Evolutionary conservation across 495 filamentous ascomycete genomes (phyloP), one percentile per base, ranked within the genome.

Genomic region (Hyaloscypha hepaticicola): DNA sequence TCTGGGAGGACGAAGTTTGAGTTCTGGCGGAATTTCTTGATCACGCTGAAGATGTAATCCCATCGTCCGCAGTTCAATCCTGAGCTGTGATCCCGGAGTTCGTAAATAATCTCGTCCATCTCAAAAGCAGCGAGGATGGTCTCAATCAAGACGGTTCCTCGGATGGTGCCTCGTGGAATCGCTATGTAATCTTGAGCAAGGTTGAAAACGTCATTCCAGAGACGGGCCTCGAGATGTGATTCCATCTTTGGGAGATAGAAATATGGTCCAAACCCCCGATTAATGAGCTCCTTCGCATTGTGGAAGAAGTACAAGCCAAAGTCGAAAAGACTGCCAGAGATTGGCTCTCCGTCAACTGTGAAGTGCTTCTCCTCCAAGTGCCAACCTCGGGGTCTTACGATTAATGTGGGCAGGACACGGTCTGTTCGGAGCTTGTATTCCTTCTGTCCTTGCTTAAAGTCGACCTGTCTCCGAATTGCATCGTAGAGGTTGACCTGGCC

Each of bases 161-260:
- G 88, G 78, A 98, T 96, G 27, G 93, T 97, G 27, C 96, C 96
- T 55, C 95, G 86, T 38, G 86, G 87, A 74, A 99, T 88, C 60
- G 89, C 90, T 72, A 96, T 82, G 78, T 87, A 91, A 80, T 99
- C 96, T 81, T 99, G 95, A 26, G 86, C 87, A 5, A 98, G 83
- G 82, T 98, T 97, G 87, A 99, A 99, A 55, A 87, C 94, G 77
- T 99, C 95, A 73, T 99, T 99, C 95, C 95, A 99, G 56, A 99
- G 87, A 58, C 95, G 86, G 22, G 95, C 95, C 82, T 99, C 95
- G 51, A 97, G 88, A 78, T 98, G 93, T 2, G 90, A 95, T 80
- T 99, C 95, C 92, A 99, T 96, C 86, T 99, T 99, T 65, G 95
- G 95, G 55, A 99, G 90, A 82, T 99, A 99, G 82, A 97, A 99